phyloP scores from a whole-genome alignment of 768 basidiomycete species.

The Galerina marginata region DNA sequence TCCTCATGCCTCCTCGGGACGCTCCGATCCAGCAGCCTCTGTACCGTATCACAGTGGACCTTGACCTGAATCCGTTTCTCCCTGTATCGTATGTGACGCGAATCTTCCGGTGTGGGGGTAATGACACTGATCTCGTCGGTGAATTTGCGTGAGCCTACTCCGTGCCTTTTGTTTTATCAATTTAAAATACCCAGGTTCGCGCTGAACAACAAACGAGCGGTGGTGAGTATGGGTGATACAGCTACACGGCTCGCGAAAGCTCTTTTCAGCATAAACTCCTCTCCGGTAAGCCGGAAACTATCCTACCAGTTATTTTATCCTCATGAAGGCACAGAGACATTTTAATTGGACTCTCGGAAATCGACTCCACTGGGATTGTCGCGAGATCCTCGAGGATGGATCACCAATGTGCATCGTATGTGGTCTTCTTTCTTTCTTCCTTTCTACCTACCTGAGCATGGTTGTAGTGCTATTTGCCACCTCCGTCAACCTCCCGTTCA shows the following conservation, averaged over 20 bases:
- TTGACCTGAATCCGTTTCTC: constrained; percentile 52
- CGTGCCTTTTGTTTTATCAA: constrained; percentile 28
- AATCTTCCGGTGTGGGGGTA: constrained; percentile 33
- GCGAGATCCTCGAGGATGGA: constrained; percentile 49
- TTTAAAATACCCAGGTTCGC: constrained; percentile 6
- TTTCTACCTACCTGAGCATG: neutral
- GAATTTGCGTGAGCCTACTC: constrained; percentile 38
- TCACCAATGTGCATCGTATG: constrained; percentile 53
- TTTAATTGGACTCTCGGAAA: constrained; percentile 47
- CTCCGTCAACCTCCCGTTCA: neutral
- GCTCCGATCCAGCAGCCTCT: constrained; percentile 34
- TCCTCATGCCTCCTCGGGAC: constrained; percentile 40
- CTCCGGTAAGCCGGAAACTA: constrained; percentile 29
- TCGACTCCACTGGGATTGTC: constrained; percentile 52
- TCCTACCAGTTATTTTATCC: neutral
- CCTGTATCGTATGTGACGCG: constrained; percentile 50
- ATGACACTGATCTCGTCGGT: constrained; percentile 32
- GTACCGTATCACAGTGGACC: constrained; percentile 46
- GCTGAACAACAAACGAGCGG: constrained; percentile 45
- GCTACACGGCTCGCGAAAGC: constrained; percentile 46
- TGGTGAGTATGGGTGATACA: constrained; percentile 45
- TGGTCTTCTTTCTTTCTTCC: constrained; percentile 3
- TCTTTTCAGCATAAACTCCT: constrained; percentile 37
- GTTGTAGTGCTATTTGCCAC: constrained; percentile 9
- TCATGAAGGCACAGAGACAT: constrained; percentile 33